These are phyloP conservation scores for Phaffia australis DNA, from an alignment of 768 basidiomycete genomes.

Conservation along the genomic window DNA sequence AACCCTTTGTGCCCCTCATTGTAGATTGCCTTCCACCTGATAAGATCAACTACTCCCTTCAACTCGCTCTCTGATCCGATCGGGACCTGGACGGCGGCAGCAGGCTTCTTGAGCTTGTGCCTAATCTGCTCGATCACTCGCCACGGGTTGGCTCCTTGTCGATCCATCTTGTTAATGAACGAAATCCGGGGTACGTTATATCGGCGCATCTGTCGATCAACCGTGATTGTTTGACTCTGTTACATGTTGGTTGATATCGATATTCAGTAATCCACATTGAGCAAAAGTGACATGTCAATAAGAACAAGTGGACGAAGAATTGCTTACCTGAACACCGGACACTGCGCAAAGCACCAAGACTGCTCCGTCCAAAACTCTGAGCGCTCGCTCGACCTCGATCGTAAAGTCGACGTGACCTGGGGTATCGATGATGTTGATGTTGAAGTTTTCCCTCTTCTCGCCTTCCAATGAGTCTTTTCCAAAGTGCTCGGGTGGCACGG, in stretches of 20 bases:
- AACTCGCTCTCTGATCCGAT: slow-evolving; percentile 83
- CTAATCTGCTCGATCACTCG: slow-evolving; percentile 85
- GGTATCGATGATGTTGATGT: slow-evolving; percentile 97
- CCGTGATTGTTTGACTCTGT: slow-evolving; percentile 95
- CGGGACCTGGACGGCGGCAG: slow-evolving; percentile 90
- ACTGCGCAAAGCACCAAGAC: slow-evolving; percentile 94
- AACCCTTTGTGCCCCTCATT: slow-evolving; percentile 92
- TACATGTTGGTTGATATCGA: background rate
- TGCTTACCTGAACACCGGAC: slow-evolving; percentile 75
- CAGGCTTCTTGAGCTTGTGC: slow-evolving; percentile 77
- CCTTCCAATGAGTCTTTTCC: slow-evolving; percentile 25
- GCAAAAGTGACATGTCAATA: background rate
- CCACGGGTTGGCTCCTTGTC: slow-evolving; percentile 96
- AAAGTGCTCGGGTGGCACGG: slow-evolving; percentile 47
- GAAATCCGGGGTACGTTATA: slow-evolving; percentile 92
- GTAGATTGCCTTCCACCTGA: slow-evolving; percentile 87
- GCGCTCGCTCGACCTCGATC: slow-evolving; percentile 93
- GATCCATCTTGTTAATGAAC: slow-evolving; percentile 98
- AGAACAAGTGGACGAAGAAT: background rate
- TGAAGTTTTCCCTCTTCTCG: slow-evolving; percentile 58
- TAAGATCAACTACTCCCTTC: slow-evolving; percentile 82
- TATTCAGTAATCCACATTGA: background rate
- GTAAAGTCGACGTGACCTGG: slow-evolving; percentile 99
- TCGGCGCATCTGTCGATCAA: slow-evolving; percentile 95
- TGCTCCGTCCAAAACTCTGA: slow-evolving; percentile 92